Conservation (phyloP, 768 basidiomycete species). For the Tremella yokohamensis region DNA sequence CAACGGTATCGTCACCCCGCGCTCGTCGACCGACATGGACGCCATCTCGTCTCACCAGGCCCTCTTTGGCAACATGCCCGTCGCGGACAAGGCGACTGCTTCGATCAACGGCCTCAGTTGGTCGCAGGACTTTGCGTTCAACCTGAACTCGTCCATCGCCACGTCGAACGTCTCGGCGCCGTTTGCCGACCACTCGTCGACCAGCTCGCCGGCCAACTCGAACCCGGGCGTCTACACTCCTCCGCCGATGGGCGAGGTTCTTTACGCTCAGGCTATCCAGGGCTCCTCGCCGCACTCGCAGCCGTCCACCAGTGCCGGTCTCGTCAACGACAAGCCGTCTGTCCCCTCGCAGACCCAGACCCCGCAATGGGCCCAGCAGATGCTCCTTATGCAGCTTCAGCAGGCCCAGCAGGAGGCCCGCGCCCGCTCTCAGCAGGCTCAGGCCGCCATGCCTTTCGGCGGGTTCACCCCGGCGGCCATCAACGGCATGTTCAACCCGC, state of each 20-base stretch:
- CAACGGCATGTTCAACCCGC: too few relatives aligned
- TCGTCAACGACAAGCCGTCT: constrained; percentile 7
- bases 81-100: neutral
- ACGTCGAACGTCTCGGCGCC: constrained; percentile 11
- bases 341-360: neutral
- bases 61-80: constrained; percentile 13
- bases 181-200: constrained; percentile 21
- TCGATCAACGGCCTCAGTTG: constrained; percentile 25
- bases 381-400: constrained; percentile 23
- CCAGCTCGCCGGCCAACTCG: constrained; percentile 16
- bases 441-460: too few relatives aligned
- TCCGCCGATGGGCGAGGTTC: constrained; percentile 7
- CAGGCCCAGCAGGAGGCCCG: constrained; percentile 26
- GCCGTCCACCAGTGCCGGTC: constrained; percentile 2
- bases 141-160: neutral
- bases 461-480: too few relatives aligned
- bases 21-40: constrained; percentile 31
- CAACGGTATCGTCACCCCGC: constrained; percentile 31
- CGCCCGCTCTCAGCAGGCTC: neutral
- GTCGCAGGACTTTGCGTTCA: constrained; percentile 32
- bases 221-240: constrained; percentile 21
- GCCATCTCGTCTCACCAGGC: constrained; percentile 10
- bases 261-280: constrained; percentile 15
- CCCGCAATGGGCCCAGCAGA: constrained; percentile 6
- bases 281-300: constrained; percentile 31